phyloP scores from a whole-genome alignment of 2,329 filamentous ascomycete genomes.

The Colletotrichum sublineola region DNA sequence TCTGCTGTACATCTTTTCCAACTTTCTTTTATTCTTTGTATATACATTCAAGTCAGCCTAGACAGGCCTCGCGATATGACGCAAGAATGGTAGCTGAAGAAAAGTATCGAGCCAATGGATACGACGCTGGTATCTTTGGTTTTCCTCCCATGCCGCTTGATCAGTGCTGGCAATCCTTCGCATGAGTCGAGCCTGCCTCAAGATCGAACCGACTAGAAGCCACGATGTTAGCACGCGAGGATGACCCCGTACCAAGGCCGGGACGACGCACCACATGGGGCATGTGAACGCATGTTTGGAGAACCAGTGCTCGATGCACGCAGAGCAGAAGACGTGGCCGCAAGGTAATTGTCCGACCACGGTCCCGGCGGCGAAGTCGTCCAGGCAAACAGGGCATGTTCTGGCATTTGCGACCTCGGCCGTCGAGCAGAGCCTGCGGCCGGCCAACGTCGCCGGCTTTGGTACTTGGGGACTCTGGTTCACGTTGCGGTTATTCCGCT shows the following conservation, averaged over 20 bases:
- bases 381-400: conserved; percentile 21
- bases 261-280: conserved; percentile 21
- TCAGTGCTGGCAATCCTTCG: not conserved
- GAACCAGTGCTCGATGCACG: conserved; percentile 30
- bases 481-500: too few relatives aligned
- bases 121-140: too few relatives aligned
- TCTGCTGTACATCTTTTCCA: conserved; percentile 2
- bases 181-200: not conserved
- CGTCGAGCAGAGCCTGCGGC: not conserved
- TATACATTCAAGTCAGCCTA: conserved; percentile 5
- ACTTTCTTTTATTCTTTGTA: not conserved
- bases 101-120: not conserved
- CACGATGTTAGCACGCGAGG: not conserved
- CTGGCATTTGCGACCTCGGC: not conserved
- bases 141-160: too few relatives aligned
- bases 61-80: not conserved
- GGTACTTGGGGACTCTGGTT: not conserved
- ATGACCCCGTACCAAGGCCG: too few relatives aligned
- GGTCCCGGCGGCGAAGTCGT: conserved; percentile 15
- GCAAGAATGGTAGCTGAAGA: not conserved
- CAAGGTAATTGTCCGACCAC: conserved; percentile 14
- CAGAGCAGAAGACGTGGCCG: conserved; percentile 27
- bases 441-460: not conserved
- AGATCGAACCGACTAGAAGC: conserved; percentile 4
- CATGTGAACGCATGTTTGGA: conserved; percentile 18